Conservation (phyloP, 2,329 filamentous ascomycete species). For the Nemania bipapillata region DNA sequence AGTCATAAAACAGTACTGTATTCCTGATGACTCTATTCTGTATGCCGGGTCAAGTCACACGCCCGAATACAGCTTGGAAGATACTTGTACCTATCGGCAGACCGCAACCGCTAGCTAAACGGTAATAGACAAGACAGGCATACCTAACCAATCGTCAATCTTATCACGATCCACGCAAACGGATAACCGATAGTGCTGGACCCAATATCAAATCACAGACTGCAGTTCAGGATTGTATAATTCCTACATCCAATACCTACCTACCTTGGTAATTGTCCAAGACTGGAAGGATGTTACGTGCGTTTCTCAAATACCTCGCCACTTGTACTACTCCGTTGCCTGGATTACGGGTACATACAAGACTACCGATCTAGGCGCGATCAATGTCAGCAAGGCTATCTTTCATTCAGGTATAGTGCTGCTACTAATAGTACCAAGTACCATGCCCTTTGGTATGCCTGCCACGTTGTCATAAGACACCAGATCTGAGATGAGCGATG, state of each 20-base stretch:
- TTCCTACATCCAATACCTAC: neutral
- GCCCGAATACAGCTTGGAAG: neutral
- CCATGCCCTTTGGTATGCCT: neutral
- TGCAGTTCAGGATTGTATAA: neutral
- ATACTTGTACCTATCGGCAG: neutral
- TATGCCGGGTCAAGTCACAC: neutral
- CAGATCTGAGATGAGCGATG: slow-evolving; percentile 12
- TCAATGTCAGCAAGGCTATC: neutral
- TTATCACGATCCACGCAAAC: slow-evolving; percentile 5
- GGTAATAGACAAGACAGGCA: neutral
- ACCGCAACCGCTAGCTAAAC: neutral
- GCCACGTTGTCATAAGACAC: slow-evolving; percentile 9
- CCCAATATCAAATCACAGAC: slow-evolving; percentile 1
- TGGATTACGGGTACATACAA: neutral
- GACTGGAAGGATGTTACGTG: slow-evolving; percentile 28
- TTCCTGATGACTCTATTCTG: neutral
- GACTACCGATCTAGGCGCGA: neutral
- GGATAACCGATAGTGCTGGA: neutral
- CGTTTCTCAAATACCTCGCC: neutral
- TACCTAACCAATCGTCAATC: slow-evolving; percentile 8
- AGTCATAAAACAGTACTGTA: neutral
- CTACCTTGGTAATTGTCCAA: neutral
- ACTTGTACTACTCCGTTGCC: neutral
- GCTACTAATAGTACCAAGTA: neutral
- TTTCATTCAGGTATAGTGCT: neutral